phyloP scores from a whole-genome alignment of 371 early-diverging fungal species.

The Mucor saturninus region DNA sequence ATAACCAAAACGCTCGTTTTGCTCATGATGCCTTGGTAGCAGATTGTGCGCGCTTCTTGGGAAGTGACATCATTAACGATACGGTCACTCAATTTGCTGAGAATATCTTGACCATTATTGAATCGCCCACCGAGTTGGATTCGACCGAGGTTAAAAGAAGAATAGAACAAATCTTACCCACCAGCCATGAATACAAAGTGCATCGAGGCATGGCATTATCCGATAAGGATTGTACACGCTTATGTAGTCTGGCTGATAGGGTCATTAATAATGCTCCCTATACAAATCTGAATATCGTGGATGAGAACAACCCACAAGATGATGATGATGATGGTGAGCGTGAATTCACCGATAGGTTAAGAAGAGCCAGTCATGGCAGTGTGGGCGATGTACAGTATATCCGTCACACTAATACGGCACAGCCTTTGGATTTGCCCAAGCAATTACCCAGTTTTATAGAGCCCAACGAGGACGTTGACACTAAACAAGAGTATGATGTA shows the following conservation, averaged over 20 bases:
- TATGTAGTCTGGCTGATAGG: slow-evolving; percentile 25
- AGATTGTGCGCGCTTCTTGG: slow-evolving; percentile 15
- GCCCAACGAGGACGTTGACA: slow-evolving; percentile 1
- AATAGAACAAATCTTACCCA: slow-evolving; percentile 25
- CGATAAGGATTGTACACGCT: slow-evolving; percentile 9
- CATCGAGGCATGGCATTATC: slow-evolving; percentile 22
- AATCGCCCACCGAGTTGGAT: slow-evolving; percentile 16
- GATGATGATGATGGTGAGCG: not conserved
- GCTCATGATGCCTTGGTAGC: slow-evolving; percentile 23
- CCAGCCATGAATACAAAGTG: not conserved
- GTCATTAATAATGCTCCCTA: slow-evolving; percentile 3
- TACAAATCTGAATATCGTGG: slow-evolving; percentile 20
- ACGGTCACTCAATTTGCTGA: slow-evolving; percentile 20
- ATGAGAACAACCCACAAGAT: not conserved
- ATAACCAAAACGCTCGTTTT: slow-evolving; percentile 6
- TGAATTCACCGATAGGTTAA: not conserved
- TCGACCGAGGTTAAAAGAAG: slow-evolving; percentile 23
- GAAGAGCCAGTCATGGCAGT: not conserved
- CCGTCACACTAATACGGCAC: not conserved
- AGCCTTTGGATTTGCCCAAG: slow-evolving; percentile 1
- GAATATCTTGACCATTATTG: slow-evolving; percentile 15
- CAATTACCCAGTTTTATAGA: slow-evolving; percentile 24
- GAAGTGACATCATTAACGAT: not conserved
- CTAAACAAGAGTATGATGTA: slow-evolving; percentile 15
- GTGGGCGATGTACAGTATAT: slow-evolving; percentile 19